Evolutionary conservation across 305 asterid species (phyloP), one percentile per base, ranked within the genome.

Genomic region (Rubia peregrina): DNA sequence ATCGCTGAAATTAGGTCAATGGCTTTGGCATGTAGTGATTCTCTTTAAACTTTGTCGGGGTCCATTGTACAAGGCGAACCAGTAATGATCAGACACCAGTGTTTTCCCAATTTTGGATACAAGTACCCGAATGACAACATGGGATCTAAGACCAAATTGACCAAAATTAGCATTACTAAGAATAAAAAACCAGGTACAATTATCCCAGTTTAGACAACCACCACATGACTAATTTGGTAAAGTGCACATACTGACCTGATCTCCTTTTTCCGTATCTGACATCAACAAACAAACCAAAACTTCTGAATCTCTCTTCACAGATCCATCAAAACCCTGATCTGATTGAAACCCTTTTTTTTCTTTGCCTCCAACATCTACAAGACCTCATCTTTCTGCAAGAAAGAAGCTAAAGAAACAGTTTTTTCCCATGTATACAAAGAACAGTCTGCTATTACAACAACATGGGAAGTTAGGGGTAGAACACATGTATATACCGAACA

Each of bases 131-230:
- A 21, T 46, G 33, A 12, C 61, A 51, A 49, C 56, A 49, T 44
- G 10, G 66, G 66, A 61, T 70, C 74, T 30, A 44, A 61, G 60
- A 17, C 63, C 43, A 48, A 61, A 64, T 53, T 65, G 76, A 73
- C 71, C 22, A 65, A 65, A 55, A 57, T 42, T 73, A 42, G 75
- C 21, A 64, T 41, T 11, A 30, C 13, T 0, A 6, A 9, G 71
- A 17, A 33, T 5, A 12, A 53, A 42, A 12, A 2, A 22, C 21
- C n/a, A 16, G 43, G 67, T 36, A 22, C 72, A 30, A 6, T 14
- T 33, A 38, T 17, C 41, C 68, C 36, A 6, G 19, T 24, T 59
- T 42, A 42, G 74, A 43, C 69, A 61, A 30, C 71, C 53, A 48
- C 56, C 30, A 5, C n/a, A 4, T n/a, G 13, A 61, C 19, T 43